Evolutionary conservation across 805 yeast species (phyloP).

Genomic region (Candida patagonica): DNA sequence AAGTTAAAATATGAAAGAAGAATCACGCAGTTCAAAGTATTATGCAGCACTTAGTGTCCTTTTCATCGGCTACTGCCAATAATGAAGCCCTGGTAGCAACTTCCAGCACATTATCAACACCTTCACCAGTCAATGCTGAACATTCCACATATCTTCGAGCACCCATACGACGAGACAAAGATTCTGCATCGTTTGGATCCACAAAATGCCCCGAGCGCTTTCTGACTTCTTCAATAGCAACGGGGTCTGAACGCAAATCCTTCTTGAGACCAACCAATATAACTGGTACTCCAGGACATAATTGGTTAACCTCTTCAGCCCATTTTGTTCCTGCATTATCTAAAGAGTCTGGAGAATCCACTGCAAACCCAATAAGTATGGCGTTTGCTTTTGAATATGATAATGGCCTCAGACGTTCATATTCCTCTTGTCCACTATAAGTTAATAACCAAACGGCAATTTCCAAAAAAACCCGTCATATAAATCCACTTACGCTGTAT

Average conservation of each 20-base stretch:
- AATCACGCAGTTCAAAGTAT: constrained; percentile 14
- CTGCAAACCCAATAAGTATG: constrained; percentile 75
- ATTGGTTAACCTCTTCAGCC: constrained; percentile 72
- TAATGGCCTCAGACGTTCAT: constrained; percentile 79
- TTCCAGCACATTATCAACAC: constrained; percentile 90
- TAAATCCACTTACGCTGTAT: constrained; percentile 52
- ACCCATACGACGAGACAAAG: constrained; percentile 67
- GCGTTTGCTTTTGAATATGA: constrained; percentile 84
- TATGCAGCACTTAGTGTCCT: constrained; percentile 17
- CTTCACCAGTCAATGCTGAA: constrained; percentile 87
- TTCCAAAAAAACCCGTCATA: not conserved
- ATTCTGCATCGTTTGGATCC: constrained; percentile 46
- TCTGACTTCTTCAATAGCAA: constrained; percentile 27
- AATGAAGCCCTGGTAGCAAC: constrained; percentile 80
- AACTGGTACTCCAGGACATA: constrained; percentile 74
- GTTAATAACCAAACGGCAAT: not conserved
- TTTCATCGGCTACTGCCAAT: constrained; percentile 25
- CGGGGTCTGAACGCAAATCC: constrained; percentile 51
- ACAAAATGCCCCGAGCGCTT: constrained; percentile 43
- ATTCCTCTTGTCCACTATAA: constrained; percentile 76
- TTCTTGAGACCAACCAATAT: constrained; percentile 77
- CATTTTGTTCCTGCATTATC: constrained; percentile 78
- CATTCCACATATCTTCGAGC: constrained; percentile 81
- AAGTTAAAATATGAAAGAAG: not conserved
- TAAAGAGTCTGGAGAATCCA: constrained; percentile 76